phyloP scores from a whole-genome alignment of 2,329 filamentous ascomycete genomes.

The Dactylellina cionopaga region DNA sequence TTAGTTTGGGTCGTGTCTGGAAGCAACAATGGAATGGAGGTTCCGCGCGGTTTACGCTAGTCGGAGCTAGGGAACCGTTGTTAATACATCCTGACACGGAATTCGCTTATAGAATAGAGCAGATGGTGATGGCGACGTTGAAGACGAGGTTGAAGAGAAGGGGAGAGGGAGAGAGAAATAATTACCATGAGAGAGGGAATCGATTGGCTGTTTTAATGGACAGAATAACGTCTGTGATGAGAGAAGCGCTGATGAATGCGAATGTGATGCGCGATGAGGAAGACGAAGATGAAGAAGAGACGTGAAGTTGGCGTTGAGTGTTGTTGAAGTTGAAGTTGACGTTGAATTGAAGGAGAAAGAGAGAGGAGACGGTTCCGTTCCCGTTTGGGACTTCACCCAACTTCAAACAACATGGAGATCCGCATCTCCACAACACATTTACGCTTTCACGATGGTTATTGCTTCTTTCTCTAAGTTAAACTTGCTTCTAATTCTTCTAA shows the following conservation, averaged over 20 bases:
- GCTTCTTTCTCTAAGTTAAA: too few relatives aligned
- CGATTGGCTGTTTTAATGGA: too few relatives aligned
- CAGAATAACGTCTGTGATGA: too few relatives aligned
- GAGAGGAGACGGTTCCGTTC: not conserved
- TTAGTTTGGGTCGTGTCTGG: not conserved
- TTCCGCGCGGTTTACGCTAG: not conserved
- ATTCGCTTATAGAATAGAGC: not conserved
- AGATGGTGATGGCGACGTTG: not conserved
- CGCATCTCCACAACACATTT: too few relatives aligned
- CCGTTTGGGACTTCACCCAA: not conserved
- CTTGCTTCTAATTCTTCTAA: too few relatives aligned
- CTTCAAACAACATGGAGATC: too few relatives aligned
- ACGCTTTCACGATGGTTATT: too few relatives aligned
- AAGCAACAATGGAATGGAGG: not conserved
- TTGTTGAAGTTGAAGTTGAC: constrained; percentile 5
- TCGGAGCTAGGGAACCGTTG: not conserved
- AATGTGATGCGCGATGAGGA: not conserved
- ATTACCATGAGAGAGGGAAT: not conserved
- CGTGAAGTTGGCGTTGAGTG: not conserved
- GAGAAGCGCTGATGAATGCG: not conserved
- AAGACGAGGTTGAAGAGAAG: not conserved
- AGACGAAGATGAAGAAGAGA: not conserved
- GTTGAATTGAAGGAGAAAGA: not conserved
- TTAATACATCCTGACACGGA: not conserved
- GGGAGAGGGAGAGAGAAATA: not conserved